These are phyloP conservation scores for Metschnikowia lochheadii DNA, from an alignment of 805 yeast species.

Conservation along the genomic window DNA sequence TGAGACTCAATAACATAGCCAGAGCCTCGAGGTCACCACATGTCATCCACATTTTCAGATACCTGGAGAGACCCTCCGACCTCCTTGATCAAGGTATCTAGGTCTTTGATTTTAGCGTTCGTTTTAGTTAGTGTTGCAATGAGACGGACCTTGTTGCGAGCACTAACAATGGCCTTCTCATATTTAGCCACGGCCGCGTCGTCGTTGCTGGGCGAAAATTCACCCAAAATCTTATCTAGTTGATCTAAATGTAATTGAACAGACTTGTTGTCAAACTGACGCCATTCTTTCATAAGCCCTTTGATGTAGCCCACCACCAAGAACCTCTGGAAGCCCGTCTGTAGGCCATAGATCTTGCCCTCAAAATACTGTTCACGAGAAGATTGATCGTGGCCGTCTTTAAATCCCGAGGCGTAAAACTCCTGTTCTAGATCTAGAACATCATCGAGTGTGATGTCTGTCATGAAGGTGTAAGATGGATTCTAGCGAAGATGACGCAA, in stretches of 20 bases:
- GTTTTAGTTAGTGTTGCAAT: constrained; percentile 36
- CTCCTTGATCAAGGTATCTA: constrained; percentile 32
- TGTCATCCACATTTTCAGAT: constrained; percentile 36
- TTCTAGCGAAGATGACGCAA: not conserved
- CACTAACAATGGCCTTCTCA: constrained; percentile 49
- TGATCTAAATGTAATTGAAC: constrained; percentile 23
- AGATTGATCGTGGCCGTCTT: constrained; percentile 66
- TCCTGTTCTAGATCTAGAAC: constrained; percentile 58
- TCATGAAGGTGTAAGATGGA: constrained; percentile 7
- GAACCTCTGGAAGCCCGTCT: constrained; percentile 70
- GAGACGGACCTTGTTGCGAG: constrained; percentile 59
- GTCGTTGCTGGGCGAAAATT: constrained; percentile 35
- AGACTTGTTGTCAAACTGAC: constrained; percentile 10
- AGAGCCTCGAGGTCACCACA: constrained; percentile 31
- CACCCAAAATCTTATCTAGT: constrained; percentile 24
- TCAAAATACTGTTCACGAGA: constrained; percentile 57
- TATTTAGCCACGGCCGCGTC: constrained; percentile 53
- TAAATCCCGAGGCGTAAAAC: constrained; percentile 62
- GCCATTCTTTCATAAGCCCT: constrained; percentile 45
- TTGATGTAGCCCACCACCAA: constrained; percentile 65
- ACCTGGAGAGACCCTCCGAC: constrained; percentile 37
- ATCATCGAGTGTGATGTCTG: constrained; percentile 39
- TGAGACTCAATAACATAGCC: not conserved
- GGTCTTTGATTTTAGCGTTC: constrained; percentile 21
- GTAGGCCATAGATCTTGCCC: constrained; percentile 82